phyloP scores from a whole-genome alignment of 148 eudicot genomes.

The Amaranthus cruentus region DNA sequence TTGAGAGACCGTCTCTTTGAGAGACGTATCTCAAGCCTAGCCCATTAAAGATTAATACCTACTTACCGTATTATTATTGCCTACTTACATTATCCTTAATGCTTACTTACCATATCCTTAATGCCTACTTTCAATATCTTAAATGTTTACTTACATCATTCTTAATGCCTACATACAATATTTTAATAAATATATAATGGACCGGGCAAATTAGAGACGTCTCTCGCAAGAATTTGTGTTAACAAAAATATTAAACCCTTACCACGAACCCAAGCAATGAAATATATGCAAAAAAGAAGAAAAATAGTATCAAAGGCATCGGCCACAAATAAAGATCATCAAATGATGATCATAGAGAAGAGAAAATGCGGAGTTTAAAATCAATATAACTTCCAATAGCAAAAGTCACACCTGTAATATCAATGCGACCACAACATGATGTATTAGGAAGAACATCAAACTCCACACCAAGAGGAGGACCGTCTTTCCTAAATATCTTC shows the following conservation, averaged over 20 bases:
- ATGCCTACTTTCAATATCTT: no score
- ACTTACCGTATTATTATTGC: no score
- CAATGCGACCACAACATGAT: slow-evolving; percentile 30
- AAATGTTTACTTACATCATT: no score
- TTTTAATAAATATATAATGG: no score
- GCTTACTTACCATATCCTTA: no score
- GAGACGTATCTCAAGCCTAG: no score
- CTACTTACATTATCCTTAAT: no score
- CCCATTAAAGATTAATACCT: no score
- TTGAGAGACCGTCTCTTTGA: no score
- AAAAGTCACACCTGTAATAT: slow-evolving; percentile 17
- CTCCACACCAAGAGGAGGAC: slow-evolving; percentile 66
- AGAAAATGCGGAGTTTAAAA: background rate
- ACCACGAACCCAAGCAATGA: background rate
- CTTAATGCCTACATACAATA: no score
- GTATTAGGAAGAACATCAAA: slow-evolving; percentile 62
- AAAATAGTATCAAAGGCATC: background rate
- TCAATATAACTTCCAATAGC: background rate
- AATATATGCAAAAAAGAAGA: background rate
- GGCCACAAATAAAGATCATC: background rate
- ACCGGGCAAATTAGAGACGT: no score
- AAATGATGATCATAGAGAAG: background rate
- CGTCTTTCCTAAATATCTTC: slow-evolving; percentile 70
- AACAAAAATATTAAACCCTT: background rate
- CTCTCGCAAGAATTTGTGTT: no score